A percentile compares a stretch with the other conserved stretches of the same genome.
Evolutionary conservation across 495 filamentous ascomycete species (phyloP).

Genomic region (Sporormia fimetaria): DNA sequence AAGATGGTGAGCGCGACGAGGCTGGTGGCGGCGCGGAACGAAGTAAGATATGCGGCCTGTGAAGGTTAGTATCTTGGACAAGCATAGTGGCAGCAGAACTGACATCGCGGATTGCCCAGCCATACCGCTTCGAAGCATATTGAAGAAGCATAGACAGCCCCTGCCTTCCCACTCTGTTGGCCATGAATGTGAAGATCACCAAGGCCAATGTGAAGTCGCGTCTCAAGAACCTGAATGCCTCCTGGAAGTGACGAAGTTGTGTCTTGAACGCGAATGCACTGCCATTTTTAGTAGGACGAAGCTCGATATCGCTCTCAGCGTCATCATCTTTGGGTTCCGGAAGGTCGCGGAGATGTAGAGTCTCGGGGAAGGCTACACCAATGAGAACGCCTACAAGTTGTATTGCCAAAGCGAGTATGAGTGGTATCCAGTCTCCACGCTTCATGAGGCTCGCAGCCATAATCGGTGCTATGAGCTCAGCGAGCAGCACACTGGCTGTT

Average conservation of each 20-base stretch:
- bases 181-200: conserved; percentile 31
- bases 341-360: conserved; percentile 17
- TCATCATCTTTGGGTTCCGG: conserved; percentile 12
- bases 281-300: neutral
- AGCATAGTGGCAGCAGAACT: neutral
- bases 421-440: conserved; percentile 15
- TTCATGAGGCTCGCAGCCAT: conserved; percentile 18
- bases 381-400: conserved; percentile 7
- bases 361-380: conserved; percentile 18
- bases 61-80: neutral
- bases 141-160: conserved; percentile 32
- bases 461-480: conserved; percentile 18
- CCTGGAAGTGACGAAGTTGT: conserved; percentile 23
- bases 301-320: neutral
- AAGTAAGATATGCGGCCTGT: conserved; percentile 36
- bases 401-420: conserved; percentile 14
- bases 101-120: conserved; percentile 36
- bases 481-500: conserved; percentile 11
- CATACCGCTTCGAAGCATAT: conserved; percentile 36
- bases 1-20: conserved; percentile 31
- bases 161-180: conserved; percentile 29
- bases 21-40: conserved; percentile 33
- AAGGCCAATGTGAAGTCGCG: conserved; percentile 26
- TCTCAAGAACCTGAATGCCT: conserved; percentile 32
- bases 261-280: conserved; percentile 10